A percentile compares a stretch with the other conserved stretches of the same genome.
phyloP scores from a whole-genome alignment of 1,139 yeast genomes.

The Pichia sp. region DNA sequence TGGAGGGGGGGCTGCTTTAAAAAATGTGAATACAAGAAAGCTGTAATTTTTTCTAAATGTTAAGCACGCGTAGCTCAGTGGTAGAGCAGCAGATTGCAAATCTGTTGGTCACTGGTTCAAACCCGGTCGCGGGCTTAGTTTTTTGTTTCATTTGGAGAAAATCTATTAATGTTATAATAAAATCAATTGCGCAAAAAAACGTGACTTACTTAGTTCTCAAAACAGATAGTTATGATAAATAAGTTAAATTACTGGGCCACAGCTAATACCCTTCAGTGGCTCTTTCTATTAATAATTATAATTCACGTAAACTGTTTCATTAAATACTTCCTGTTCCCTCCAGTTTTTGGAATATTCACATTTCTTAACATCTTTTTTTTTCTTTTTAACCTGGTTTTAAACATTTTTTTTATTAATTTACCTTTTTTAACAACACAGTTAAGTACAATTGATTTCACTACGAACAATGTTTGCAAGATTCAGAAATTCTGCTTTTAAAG shows the following conservation, averaged over 20 bases:
- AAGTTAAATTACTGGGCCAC: no score
- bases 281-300: no score
- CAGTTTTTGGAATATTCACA: no score
- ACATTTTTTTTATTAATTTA: neutral
- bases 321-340: no score
- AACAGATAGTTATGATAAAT: neutral
- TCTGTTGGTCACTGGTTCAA: conserved; percentile 88
- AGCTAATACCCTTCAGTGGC: no score
- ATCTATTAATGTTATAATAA: no score
- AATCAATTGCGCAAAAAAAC: conserved; percentile 4
- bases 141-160: conserved; percentile 4
- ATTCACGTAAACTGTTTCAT: no score
- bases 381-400: neutral
- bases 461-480: conserved; percentile 28
- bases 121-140: conserved; percentile 67
- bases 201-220: conserved; percentile 1
- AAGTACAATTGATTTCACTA: neutral
- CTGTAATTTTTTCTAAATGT: neutral
- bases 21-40: no score
- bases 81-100: conserved; percentile 92
- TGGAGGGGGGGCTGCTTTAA: no score
- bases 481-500: conserved; percentile 20
- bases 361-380: neutral
- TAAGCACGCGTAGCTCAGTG: conserved; percentile 63
- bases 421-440: neutral